phyloP scores from a whole-genome alignment of 2,329 filamentous ascomycete species.

The Fusarium cicatricum region DNA sequence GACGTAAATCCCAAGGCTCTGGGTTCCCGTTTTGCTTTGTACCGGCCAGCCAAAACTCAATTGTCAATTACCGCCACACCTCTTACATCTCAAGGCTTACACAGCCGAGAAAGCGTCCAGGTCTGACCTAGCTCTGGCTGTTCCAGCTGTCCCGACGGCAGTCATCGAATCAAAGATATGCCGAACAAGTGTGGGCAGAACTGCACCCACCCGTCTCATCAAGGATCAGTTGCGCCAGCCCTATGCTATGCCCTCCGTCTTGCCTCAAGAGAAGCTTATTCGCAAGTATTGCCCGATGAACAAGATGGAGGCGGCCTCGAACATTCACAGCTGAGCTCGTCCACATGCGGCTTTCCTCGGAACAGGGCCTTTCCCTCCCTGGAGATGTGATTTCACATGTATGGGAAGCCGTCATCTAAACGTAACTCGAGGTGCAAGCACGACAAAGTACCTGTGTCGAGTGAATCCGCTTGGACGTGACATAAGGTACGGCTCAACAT shows the following conservation, averaged over 20 bases:
- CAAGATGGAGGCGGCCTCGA: neutral
- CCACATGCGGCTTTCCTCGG: neutral
- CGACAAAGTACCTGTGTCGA: neutral
- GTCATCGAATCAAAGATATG: conserved; percentile 1
- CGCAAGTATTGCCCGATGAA: neutral
- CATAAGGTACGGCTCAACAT: conserved; percentile 1
- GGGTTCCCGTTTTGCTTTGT: conserved; percentile 1
- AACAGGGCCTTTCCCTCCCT: neutral
- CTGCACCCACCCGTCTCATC: neutral
- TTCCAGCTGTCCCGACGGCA: neutral
- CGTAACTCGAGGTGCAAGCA: conserved; percentile 5
- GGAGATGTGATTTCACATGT: neutral
- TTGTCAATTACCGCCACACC: neutral
- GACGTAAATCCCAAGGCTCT: neutral
- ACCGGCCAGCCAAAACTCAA: neutral
- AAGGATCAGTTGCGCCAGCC: conserved; percentile 1
- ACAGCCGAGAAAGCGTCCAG: neutral
- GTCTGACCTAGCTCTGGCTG: neutral
- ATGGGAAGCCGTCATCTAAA: conserved; percentile 4
- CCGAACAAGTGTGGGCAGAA: neutral
- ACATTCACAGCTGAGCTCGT: neutral
- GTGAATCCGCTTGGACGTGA: neutral
- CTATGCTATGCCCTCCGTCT: conserved; percentile 3
- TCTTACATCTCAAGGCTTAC: neutral
- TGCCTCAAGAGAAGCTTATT: conserved; percentile 6